Percentiles rank a stretch among this genome's conserved stretches.
Evolutionary conservation across 345 rosid species (phyloP).

Genomic region (Melastoma malabathricum): DNA sequence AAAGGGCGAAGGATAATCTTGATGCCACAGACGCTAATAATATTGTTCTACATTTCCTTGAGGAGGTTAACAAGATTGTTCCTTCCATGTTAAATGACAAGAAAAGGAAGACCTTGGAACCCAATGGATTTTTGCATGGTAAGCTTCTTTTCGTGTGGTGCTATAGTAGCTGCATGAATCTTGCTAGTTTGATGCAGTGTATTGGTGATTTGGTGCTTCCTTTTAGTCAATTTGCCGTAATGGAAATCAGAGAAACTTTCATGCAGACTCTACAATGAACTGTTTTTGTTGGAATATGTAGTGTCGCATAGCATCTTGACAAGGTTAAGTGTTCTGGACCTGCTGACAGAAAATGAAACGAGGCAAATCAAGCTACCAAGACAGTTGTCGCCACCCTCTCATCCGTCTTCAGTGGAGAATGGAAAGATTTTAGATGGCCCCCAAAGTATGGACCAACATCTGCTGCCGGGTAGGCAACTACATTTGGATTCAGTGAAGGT

Average conservation of each 20-base stretch:
- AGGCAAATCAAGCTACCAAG: conserved; percentile 7
- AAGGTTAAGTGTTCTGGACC: conserved; percentile 8
- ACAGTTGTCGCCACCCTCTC: conserved; percentile 1
- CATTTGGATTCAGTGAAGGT: conserved; percentile 10
- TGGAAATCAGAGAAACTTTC: too few relatives aligned
- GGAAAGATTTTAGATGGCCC: conserved; percentile 26
- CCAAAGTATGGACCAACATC: conserved; percentile 17
- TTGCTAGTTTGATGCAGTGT: not conserved
- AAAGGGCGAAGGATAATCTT: conserved; percentile 14
- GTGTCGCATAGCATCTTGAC: not conserved
- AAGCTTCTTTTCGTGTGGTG: conserved; percentile 15
- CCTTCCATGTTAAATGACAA: conserved; percentile 21
- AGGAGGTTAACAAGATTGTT: conserved; percentile 18
- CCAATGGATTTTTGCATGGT: conserved; percentile 59
- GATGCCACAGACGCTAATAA: conserved; percentile 9
- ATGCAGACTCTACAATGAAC: not conserved
- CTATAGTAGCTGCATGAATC: not conserved
- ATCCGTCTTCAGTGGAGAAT: conserved; percentile 10
- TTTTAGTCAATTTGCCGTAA: too few relatives aligned
- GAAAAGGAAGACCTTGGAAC: conserved; percentile 48
- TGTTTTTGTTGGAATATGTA: not conserved
- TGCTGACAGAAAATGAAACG: conserved; percentile 6
- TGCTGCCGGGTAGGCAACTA: conserved; percentile 14
- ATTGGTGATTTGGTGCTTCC: not conserved
- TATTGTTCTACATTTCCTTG: conserved; percentile 8